Percentiles rank a stretch among this genome's conserved stretches.
phyloP scores from a whole-genome alignment of 495 filamentous ascomycete species.

The Chaetomidium leptoderma region DNA sequence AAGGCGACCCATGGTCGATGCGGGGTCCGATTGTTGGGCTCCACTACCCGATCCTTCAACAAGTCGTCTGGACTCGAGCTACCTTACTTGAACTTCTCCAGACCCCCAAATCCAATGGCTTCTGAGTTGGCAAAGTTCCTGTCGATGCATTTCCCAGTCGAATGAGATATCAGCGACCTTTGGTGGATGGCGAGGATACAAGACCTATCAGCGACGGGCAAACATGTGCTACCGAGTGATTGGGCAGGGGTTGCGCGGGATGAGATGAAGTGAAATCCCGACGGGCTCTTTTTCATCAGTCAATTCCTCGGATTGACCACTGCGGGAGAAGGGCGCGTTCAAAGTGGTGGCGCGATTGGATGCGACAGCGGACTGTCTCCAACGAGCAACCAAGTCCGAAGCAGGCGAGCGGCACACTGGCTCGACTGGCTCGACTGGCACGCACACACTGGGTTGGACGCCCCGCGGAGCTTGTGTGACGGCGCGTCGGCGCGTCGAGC shows the following conservation, averaged over 20 bases:
- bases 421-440: not conserved
- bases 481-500: constrained; percentile 18
- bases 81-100: no score
- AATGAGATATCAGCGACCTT: constrained; percentile 4
- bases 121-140: not conserved
- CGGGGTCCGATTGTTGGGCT: constrained; percentile 5
- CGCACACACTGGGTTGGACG: constrained; percentile 6
- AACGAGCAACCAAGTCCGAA: constrained; percentile 16
- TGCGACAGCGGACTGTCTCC: not conserved
- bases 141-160: constrained; percentile 8
- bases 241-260: constrained; percentile 17
- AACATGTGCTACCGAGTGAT: constrained; percentile 21
- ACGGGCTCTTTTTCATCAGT: not conserved
- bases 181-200: constrained; percentile 4
- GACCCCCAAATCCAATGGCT: not conserved
- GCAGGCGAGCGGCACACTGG: constrained; percentile 14
- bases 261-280: constrained; percentile 8
- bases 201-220: constrained; percentile 20
- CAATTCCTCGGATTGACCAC: not conserved
- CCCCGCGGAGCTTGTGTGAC: constrained; percentile 14
- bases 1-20: not conserved
- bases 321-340: not conserved
- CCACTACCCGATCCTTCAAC: not conserved
- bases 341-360: constrained; percentile 5
- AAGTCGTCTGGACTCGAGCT: not conserved